Base-by-base conservation (phyloP, 805 yeast genomes). In the Kregervanrija delftensis region DNA sequence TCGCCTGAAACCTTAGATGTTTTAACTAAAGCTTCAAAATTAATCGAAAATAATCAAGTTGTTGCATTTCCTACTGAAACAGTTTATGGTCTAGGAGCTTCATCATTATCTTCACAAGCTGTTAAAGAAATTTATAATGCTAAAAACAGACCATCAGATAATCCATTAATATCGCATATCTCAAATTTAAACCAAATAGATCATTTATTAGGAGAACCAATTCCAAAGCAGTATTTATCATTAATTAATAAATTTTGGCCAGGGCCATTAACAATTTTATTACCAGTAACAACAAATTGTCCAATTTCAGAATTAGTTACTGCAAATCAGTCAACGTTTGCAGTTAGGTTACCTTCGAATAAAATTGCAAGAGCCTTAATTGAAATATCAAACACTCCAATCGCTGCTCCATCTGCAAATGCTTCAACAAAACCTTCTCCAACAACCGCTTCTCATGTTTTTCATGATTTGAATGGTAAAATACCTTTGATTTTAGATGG, bases 321-420 rank as follows among this genome's bases (percentile, higher is more conserved):
- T 0, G 93, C 91, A 0, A 81, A 79, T 8, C 97, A 91, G 60
- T 71, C 79, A 13, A 93, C 99, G 0, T 86, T 90, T 60, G 99
- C 97, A 0, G 95, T 89, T 1, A 73, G 99, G 48, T 73, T 93
- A 60, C 99, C 99, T 2, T 67, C 75, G 4, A 84, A 91, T 62
- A 87, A 91, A 1, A 76, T 93, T 1, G 98, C 98, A 0, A 69
- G 99, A 49, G 96, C 98, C 0, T 67, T 93, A 39, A 89, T 93
- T 43, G 85, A 87, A 2, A 56, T 86, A 11, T 78, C 95, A 43
- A 93, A 89, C 52, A 76, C 85, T 2, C 98, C 99, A 1, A 65
- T 93, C 33, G 99, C 99, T 1, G 99, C 99, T 0, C 99, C 99
- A 0, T 87, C 96, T 1, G 99, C 99, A 2, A 93, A 93, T 63